A percentile compares a stretch with the other conserved stretches of the same genome.
Conservation (phyloP, 1,284 basidiomycete species). For the Malassezia nana region DNA sequence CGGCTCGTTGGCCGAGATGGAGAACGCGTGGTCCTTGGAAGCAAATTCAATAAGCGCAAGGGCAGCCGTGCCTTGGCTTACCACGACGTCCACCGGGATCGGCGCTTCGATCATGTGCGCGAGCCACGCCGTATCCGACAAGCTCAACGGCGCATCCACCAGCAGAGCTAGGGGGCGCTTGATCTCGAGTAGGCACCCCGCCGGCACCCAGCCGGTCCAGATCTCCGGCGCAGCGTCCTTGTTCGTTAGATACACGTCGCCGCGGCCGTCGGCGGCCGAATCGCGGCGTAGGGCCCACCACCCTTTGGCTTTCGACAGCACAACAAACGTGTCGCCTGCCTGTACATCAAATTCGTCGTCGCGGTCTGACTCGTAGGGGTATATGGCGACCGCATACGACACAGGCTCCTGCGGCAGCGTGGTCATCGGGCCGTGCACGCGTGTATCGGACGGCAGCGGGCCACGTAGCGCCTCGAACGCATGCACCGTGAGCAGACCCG, state of each 20-base stretch:
- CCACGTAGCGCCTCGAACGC: not conserved
- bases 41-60: slow-evolving; percentile 88
- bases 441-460: not conserved
- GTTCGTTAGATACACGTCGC: slow-evolving; percentile 53
- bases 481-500: not conserved
- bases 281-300: slow-evolving; percentile 99
- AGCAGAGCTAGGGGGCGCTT: slow-evolving; percentile 48
- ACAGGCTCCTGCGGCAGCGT: slow-evolving; percentile 19
- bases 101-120: slow-evolving; percentile 52
- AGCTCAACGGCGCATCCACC: not conserved
- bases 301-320: slow-evolving; percentile 81
- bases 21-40: slow-evolving; percentile 70
- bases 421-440: slow-evolving; percentile 28
- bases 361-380: slow-evolving; percentile 89
- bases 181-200: slow-evolving; percentile 82
- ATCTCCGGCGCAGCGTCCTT: slow-evolving; percentile 11
- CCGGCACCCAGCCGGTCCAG: slow-evolving; percentile 48
- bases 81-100: slow-evolving; percentile 73
- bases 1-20: slow-evolving; percentile 71
- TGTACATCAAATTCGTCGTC: slow-evolving; percentile 96
- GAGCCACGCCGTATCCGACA: slow-evolving; percentile 16
- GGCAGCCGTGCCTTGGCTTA: slow-evolving; percentile 86
- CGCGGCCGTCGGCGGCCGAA: slow-evolving; percentile 61
- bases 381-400: slow-evolving; percentile 77
- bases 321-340: slow-evolving; percentile 67